These are phyloP conservation scores for Aureobasidium uvarum DNA, from an alignment of 2,329 filamentous ascomycete genomes.

Conservation along the genomic window DNA sequence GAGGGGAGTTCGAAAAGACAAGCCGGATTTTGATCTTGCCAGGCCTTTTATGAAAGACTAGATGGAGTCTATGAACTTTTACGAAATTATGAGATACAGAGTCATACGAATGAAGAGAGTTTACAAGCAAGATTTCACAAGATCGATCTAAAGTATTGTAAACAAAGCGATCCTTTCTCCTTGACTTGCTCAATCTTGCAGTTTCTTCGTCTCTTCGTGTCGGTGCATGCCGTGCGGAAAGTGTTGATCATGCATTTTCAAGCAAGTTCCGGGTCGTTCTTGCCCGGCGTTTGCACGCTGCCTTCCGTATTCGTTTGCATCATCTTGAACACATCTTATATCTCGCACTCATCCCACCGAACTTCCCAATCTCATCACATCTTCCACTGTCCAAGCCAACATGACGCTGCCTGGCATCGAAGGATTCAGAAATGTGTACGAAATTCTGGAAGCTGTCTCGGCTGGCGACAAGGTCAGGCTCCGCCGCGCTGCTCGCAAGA, in stretches of 20 bases:
- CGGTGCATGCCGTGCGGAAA: too few relatives aligned
- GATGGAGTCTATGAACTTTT: background rate
- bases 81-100: background rate
- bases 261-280: background rate
- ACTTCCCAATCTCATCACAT: background rate
- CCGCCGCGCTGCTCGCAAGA: conserved; percentile 19
- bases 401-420: conserved; percentile 8
- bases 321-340: background rate
- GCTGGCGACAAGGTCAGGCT: conserved; percentile 4
- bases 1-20: background rate
- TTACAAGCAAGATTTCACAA: too few relatives aligned
- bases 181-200: too few relatives aligned
- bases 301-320: background rate
- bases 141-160: too few relatives aligned
- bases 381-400: background rate
- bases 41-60: background rate
- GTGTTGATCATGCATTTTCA: background rate
- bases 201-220: too few relatives aligned
- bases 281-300: background rate
- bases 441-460: background rate
- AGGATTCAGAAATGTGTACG: conserved; percentile 16
- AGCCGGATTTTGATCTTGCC: background rate
- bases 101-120: background rate
- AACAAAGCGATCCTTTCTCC: too few relatives aligned
- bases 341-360: background rate